Conservation (phyloP, 106 monocot species). For the Iris macrosiphon region DNA sequence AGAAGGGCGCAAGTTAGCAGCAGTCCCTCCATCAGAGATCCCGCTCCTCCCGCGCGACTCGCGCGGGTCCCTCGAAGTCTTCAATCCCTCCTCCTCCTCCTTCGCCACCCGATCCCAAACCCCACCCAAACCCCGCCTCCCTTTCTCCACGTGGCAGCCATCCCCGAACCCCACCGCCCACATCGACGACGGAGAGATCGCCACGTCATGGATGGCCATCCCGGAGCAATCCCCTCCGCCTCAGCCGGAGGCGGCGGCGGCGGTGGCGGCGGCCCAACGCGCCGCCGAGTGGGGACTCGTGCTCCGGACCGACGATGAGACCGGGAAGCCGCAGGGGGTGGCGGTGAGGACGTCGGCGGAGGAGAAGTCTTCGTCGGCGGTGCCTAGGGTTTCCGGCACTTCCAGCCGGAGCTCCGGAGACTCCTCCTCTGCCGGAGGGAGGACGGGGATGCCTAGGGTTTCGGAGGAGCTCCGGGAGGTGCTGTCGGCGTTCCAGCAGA, state of each 20-base stretch:
- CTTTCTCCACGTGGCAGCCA: slow-evolving; percentile 29
- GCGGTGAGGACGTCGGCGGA: slow-evolving; percentile 53
- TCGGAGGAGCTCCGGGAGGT: slow-evolving; percentile 90
- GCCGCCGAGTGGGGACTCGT: slow-evolving; percentile 97
- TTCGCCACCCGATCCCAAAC: slow-evolving; percentile 13
- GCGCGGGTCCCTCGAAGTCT: slow-evolving; percentile 87
- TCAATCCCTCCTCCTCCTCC: slow-evolving; percentile 62
- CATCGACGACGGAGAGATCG: slow-evolving; percentile 18
- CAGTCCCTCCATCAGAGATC: slow-evolving; percentile 1
- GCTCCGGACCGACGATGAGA: slow-evolving; percentile 76
- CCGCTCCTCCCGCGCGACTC: slow-evolving; percentile 65
- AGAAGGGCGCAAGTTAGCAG: background rate
- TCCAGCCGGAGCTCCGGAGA: slow-evolving; percentile 60
- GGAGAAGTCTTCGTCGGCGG: background rate
- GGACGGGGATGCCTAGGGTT: slow-evolving; percentile 46
- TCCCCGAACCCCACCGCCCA: background rate
- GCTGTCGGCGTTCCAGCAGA: slow-evolving; percentile 94
- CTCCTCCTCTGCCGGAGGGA: slow-evolving; percentile 31
- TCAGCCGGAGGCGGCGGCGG: background rate
- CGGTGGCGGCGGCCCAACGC: slow-evolving; percentile 44
- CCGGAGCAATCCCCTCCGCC: background rate
- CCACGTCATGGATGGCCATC: slow-evolving; percentile 58
- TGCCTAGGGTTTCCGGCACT: slow-evolving; percentile 28
- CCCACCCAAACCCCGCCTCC: slow-evolving; percentile 7
- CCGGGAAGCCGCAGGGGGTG: slow-evolving; percentile 77